Base-by-base conservation (phyloP, 2,329 filamentous ascomycete species). In the Aureobasidium sp. region DNA sequence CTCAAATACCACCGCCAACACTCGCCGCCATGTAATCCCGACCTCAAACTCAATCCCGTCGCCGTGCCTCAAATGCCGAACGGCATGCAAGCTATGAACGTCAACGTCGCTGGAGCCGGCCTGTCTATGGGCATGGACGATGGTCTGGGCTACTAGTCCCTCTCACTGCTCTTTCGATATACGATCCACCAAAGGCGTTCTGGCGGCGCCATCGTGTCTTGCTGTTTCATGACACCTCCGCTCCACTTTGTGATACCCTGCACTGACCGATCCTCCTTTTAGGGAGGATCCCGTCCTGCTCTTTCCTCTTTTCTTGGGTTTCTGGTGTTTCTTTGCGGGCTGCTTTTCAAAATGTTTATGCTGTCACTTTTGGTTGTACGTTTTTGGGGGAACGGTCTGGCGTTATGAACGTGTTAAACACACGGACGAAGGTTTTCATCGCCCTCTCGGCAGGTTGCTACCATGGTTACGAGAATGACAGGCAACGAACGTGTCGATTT, bases 21-120 rank as follows among this genome's bases (percentile, higher is more conserved):
- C 74, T 94, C 91, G 14, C 88, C 91, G 27, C 88, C 89, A 59
- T 97, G 92, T 78, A 95, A 96, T 70, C 91, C 91, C 0, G 91
- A 96, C 64, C 84, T 88, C 66, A 83, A 85, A 70, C 73, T 84
- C 60, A 78, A 79, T 50, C 71, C 65, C 31, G 60, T 62, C 60
- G 67, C 67, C 33, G 63, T 71, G 37, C 63, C 68, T 5, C 73
- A 70, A 19, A 67, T 75, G 37, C 69, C 72, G 17, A 72, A 69
- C 53, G 75, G 75, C 54, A 65, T 77, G 50, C 74, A 77, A 65
- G 75, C 75, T 59, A 71, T 76, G 68, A 77, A 76, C 59, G 77
- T 76, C 64, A 80, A 80, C 62, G 77, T 80, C 63, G 81, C 79
- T 27, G 78, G 77, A 48, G 77, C 77, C 62, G 82, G 82, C 59